Percentiles rank a stretch among this genome's conserved stretches.
phyloP scores from a whole-genome alignment of 2,329 filamentous ascomycete species.

The Talaromyces sp. region DNA sequence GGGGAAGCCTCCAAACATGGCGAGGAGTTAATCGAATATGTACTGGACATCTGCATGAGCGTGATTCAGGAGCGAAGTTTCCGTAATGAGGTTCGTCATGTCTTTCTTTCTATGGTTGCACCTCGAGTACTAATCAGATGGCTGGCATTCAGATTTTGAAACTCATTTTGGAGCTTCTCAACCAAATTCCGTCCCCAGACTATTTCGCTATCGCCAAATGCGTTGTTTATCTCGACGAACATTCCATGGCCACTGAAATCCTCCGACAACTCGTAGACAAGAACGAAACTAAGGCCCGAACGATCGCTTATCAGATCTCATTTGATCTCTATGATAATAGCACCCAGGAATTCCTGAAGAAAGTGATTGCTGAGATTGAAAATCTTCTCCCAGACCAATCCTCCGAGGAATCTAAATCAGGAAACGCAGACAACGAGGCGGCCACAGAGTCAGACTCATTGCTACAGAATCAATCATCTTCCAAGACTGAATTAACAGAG shows the following conservation, averaged over 20 bases:
- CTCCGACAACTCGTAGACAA: conserved; percentile 75
- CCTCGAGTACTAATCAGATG: background rate
- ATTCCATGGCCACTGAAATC: conserved; percentile 83
- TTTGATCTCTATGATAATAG: conserved; percentile 99
- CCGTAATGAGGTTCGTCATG: conserved; percentile 56
- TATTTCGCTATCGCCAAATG: conserved; percentile 98
- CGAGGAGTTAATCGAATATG: conserved; percentile 95
- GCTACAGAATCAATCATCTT: conserved; percentile 45
- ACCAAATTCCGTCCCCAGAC: conserved; percentile 84
- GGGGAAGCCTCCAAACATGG: conserved; percentile 56
- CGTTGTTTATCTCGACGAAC: conserved; percentile 89
- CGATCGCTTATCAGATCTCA: conserved; percentile 92
- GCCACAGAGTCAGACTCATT: conserved; percentile 56
- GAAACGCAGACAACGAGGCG: conserved; percentile 49
- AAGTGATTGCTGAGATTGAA: conserved; percentile 56
- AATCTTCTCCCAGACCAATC: conserved; percentile 62
- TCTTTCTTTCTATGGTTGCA: background rate
- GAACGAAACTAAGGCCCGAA: conserved; percentile 70
- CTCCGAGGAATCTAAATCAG: conserved; percentile 30
- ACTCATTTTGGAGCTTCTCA: conserved; percentile 90
- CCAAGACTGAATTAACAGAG: conserved; percentile 47
- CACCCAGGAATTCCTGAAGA: conserved; percentile 91
- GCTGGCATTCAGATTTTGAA: conserved; percentile 62
- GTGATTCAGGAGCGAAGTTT: conserved; percentile 90
- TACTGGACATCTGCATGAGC: conserved; percentile 93